These are phyloP conservation scores for Evansstolkia leycettana DNA, from an alignment of 495 filamentous ascomycete species.

Conservation along the genomic window DNA sequence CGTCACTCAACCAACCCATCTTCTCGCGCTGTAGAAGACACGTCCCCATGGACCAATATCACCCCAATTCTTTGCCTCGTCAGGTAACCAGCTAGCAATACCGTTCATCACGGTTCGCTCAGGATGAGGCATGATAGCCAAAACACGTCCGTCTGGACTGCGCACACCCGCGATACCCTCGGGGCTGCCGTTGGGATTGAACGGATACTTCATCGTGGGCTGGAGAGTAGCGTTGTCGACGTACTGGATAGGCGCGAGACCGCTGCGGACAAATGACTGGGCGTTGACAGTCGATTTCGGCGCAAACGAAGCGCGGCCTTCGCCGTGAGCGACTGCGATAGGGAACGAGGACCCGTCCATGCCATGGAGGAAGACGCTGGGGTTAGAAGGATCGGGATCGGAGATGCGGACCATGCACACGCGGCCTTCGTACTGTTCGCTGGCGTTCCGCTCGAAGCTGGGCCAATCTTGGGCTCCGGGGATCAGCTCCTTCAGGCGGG, in stretches of 20 bases:
- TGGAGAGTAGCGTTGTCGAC: constrained; percentile 62
- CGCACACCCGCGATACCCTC: constrained; percentile 75
- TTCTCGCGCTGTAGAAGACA: constrained; percentile 66
- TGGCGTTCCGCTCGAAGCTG: constrained; percentile 70
- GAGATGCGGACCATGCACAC: constrained; percentile 77
- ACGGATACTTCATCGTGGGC: constrained; percentile 74
- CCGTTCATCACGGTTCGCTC: constrained; percentile 83
- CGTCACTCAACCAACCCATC: constrained; percentile 61
- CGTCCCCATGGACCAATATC: constrained; percentile 82
- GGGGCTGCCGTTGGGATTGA: constrained; percentile 88
- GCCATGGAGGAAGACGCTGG: constrained; percentile 84
- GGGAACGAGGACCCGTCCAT: constrained; percentile 79
- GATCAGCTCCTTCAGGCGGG: constrained; percentile 69
- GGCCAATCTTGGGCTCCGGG: constrained; percentile 82
- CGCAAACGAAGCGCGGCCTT: constrained; percentile 75
- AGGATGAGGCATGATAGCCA: constrained; percentile 95
- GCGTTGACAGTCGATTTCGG: constrained; percentile 22
- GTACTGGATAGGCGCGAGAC: constrained; percentile 64
- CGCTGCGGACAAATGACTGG: constrained; percentile 42
- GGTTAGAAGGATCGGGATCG: constrained; percentile 39
- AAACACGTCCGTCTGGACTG: constrained; percentile 68
- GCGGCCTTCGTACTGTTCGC: constrained; percentile 87
- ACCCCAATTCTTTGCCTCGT: constrained; percentile 58
- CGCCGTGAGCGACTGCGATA: constrained; percentile 83
- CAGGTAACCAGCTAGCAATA: constrained; percentile 64